Conservation (phyloP, 2,329 filamentous ascomycete species). For the Sclerotinia borealis region DNA sequence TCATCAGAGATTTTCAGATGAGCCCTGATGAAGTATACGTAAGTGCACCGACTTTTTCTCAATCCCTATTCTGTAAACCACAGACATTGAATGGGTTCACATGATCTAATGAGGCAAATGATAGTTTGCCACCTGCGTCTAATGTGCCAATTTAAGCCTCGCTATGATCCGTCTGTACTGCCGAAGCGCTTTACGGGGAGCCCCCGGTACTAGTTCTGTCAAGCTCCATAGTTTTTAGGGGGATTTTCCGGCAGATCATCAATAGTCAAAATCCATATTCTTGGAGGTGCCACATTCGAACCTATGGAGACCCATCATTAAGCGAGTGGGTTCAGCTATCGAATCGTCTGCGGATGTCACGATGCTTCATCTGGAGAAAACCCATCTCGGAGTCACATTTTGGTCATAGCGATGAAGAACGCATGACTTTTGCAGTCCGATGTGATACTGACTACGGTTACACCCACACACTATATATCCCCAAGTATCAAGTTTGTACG, state of each 20-base stretch:
- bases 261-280: neutral
- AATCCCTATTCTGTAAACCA: neutral
- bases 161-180: neutral
- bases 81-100: neutral
- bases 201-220: neutral
- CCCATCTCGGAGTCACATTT: neutral
- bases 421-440: neutral
- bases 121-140: neutral
- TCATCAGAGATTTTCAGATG: neutral
- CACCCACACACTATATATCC: neutral
- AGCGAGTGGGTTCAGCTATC: neutral
- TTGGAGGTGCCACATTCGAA: neutral
- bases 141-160: neutral
- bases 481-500: neutral
- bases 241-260: constrained; percentile 2
- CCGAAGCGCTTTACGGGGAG: neutral
- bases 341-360: neutral
- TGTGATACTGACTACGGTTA: neutral
- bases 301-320: neutral
- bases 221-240: neutral
- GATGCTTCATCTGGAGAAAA: neutral
- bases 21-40: neutral
- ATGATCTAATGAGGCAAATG: neutral
- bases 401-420: neutral
- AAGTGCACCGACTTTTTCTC: neutral